A percentile compares a stretch with the other conserved stretches of the same genome.
These are phyloP conservation scores for Alternaria panax DNA, from an alignment of 2,329 filamentous ascomycete genomes.

Conservation along the genomic window DNA sequence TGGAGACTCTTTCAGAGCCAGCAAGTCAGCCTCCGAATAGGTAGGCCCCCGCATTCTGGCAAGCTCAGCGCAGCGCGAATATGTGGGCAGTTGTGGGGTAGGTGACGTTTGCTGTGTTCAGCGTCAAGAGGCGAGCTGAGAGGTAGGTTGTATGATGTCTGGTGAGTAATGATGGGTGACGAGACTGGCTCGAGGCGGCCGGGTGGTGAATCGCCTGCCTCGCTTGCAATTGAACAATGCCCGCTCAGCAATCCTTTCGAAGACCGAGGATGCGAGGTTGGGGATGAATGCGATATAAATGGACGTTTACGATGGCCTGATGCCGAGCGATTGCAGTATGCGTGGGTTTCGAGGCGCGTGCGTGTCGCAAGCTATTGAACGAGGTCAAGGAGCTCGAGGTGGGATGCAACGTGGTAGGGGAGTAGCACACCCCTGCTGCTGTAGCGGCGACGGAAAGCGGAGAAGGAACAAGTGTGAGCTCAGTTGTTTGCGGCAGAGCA, in stretches of 20 bases:
- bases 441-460: conserved; percentile 39
- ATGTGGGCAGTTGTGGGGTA: conserved; percentile 26
- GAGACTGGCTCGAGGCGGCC: conserved; percentile 27
- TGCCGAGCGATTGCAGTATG: conserved; percentile 1
- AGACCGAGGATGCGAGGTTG: conserved; percentile 22
- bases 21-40: conserved; percentile 80
- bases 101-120: conserved; percentile 11
- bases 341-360: conserved; percentile 3
- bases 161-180: conserved; percentile 15
- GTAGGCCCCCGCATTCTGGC: conserved; percentile 40
- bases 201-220: conserved; percentile 25
- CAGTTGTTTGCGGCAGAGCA: conserved; percentile 9
- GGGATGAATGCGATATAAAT: conserved; percentile 13
- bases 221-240: conserved; percentile 25
- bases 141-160: conserved; percentile 12
- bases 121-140: conserved; percentile 1
- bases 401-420: conserved; percentile 36
- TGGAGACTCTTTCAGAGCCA: conserved; percentile 79
- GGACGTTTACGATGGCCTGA: neutral
- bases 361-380: conserved; percentile 10
- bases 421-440: conserved; percentile 33
- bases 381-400: conserved; percentile 27
- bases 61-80: conserved; percentile 14
- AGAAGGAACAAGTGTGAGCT: conserved; percentile 30
- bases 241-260: conserved; percentile 17